phyloP scores from a whole-genome alignment of 202 grass and related monocot species.

The Eragrostis tef region DNA sequence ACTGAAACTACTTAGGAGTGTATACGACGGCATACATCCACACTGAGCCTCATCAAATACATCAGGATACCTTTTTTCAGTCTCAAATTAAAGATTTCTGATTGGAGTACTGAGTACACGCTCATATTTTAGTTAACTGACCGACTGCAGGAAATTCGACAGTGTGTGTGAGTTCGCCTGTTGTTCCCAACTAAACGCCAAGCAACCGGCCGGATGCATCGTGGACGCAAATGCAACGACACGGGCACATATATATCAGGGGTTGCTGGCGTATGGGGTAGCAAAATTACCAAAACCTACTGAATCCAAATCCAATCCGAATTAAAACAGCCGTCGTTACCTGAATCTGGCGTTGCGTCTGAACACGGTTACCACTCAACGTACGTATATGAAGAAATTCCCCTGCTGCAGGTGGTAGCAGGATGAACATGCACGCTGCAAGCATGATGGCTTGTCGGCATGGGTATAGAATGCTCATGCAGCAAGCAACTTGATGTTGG shows the following conservation, averaged over 20 bases:
- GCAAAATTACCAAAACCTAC: background rate
- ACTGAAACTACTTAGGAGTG: background rate
- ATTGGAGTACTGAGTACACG: too few species aligned
- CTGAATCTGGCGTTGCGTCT: background rate
- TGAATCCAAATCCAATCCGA: constrained; percentile 2
- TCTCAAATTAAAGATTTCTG: too few species aligned
- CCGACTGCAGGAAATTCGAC: too few species aligned
- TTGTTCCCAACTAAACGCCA: background rate
- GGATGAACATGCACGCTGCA: background rate
- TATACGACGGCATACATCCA: background rate
- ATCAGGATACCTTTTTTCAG: too few species aligned
- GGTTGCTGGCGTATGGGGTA: background rate
- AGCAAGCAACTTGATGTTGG: background rate
- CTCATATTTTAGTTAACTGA: too few species aligned
- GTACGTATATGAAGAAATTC: background rate
- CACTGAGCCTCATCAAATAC: too few species aligned
- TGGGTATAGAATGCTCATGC: background rate
- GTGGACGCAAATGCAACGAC: constrained; percentile 9
- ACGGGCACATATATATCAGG: background rate
- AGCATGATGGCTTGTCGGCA: constrained; percentile 36
- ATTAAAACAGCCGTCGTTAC: background rate
- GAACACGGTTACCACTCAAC: background rate
- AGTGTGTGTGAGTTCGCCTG: too few species aligned
- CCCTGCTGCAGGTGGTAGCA: background rate
- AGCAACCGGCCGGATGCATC: background rate